Evolutionary conservation across 805 yeast genomes (phyloP).

Genomic region (Nakazawaea wyomingensis): DNA sequence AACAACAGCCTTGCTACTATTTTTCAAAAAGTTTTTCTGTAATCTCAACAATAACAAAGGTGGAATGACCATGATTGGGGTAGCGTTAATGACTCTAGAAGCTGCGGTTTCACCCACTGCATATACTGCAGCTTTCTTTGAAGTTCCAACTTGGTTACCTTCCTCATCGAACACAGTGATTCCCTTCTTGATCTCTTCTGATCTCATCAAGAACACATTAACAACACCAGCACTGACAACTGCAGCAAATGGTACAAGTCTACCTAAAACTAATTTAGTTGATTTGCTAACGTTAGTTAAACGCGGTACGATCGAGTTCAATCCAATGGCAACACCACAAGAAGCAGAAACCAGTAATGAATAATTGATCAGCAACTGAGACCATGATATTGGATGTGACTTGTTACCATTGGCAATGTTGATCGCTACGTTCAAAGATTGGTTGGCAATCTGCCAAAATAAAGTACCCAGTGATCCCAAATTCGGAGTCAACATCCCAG

Average conservation of each 20-base stretch:
- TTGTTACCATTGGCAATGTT: conserved; percentile 96
- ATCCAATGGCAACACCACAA: conserved; percentile 91
- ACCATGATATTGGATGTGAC: conserved; percentile 80
- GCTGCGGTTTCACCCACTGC: conserved; percentile 98
- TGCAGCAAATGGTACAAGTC: conserved; percentile 97
- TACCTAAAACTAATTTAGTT: conserved; percentile 66
- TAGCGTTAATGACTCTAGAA: conserved; percentile 90
- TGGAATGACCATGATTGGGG: conserved; percentile 97
- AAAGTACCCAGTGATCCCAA: conserved; percentile 85
- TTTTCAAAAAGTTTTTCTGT: conserved; percentile 65
- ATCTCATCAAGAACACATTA: conserved; percentile 94
- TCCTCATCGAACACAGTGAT: conserved; percentile 62
- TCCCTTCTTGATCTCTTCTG: conserved; percentile 87
- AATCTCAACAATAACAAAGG: conserved; percentile 77
- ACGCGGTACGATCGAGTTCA: conserved; percentile 86
- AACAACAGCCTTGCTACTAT: conserved; percentile 60
- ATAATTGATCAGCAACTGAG: conserved; percentile 75
- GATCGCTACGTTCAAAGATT: conserved; percentile 93
- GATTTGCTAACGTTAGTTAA: conserved; percentile 64
- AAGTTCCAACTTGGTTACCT: conserved; percentile 63
- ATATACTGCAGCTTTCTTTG: conserved; percentile 79
- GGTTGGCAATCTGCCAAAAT: conserved; percentile 98
- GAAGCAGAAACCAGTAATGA: conserved; percentile 89
- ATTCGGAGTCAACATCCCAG: conserved; percentile 96
- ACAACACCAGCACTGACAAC: conserved; percentile 96